Evolutionary conservation across 2,329 filamentous ascomycete species (phyloP).

Genomic region (Ophiostoma perfectum): DNA sequence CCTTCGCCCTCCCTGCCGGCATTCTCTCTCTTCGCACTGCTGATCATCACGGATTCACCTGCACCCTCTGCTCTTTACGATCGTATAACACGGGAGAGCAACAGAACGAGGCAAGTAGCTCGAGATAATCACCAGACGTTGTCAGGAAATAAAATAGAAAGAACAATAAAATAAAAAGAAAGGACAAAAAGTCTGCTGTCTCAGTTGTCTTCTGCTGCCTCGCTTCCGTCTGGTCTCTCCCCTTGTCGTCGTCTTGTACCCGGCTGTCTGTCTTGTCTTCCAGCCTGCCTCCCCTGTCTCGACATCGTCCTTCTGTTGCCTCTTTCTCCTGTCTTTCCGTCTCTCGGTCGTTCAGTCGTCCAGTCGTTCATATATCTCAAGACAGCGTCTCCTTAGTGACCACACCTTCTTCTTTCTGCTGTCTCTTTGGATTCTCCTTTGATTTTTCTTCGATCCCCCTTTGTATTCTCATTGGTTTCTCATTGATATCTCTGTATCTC

Average conservation of each 20-base stretch:
- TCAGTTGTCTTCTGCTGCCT: neutral
- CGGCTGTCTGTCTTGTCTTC: neutral
- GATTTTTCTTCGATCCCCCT: neutral
- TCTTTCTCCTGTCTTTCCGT: neutral
- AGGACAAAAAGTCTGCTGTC: neutral
- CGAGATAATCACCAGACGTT: neutral
- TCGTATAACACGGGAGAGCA: neutral
- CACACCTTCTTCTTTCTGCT: neutral
- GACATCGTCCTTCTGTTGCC: neutral
- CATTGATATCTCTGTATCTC: neutral
- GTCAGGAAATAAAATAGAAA: neutral
- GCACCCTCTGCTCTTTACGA: neutral
- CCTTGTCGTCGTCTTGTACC: slow-evolving; percentile 1
- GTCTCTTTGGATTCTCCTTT: neutral
- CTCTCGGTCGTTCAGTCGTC: neutral
- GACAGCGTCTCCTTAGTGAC: neutral
- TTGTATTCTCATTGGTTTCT: neutral
- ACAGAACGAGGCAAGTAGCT: neutral
- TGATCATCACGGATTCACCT: neutral
- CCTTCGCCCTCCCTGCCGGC: neutral
- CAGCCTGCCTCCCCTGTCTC: neutral
- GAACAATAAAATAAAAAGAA: neutral
- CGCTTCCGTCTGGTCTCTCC: slow-evolving; percentile 1
- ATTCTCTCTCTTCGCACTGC: neutral
- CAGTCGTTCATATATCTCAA: neutral